Evolutionary conservation across 2,329 filamentous ascomycete genomes (phyloP), one percentile per base, ranked within the genome.

Genomic region (Xylariaceae sp.): DNA sequence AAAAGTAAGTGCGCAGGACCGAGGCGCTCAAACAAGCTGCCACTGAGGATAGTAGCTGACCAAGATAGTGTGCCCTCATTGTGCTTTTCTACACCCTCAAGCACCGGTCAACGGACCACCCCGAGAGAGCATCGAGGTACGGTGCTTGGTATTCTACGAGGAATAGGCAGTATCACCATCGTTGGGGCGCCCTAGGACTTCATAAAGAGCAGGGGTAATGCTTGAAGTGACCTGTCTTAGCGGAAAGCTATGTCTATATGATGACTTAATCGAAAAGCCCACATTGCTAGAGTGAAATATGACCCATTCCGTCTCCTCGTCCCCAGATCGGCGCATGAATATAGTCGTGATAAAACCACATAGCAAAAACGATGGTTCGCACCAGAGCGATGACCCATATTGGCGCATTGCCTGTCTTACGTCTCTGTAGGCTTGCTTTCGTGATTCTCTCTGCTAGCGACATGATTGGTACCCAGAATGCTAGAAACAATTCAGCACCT

Each of bases 321-420:
- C 56, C 56, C 40, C 50, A 58, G 2, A 58, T 44, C 3, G 55
- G 51, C 4, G 41, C 55, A 45, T 55, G 51, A 8, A 61, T 28
- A 17, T 43, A 52, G 37, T 61, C 54, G 37, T 62, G 56, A 43
- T 57, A 36, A 19, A 46, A 34, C 60, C 52, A 62, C 47, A 60
- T 56, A 3, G 26, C 7, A 21, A 48, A 28, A 19, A 60, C 40
- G 3, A 40, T 40, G 4, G 26, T 9, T 24, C 52, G 43, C 9
- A 62, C 56, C 12, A 59, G 23, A 12, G 12, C 12, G 7, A 62
- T 31, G 8, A 56, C 44, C 26, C 11, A 84, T 87, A 92, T 76
- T 92, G 41, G 53, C 12, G 57, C 57, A 24, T 33, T 40, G 1
- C 56, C 56, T 9, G 14, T 17, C 3, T 52, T 23, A 31, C 40